These are phyloP conservation scores for Kalmanozyma brasiliensis DNA, from an alignment of 1,284 basidiomycete species.

Conservation along the genomic window DNA sequence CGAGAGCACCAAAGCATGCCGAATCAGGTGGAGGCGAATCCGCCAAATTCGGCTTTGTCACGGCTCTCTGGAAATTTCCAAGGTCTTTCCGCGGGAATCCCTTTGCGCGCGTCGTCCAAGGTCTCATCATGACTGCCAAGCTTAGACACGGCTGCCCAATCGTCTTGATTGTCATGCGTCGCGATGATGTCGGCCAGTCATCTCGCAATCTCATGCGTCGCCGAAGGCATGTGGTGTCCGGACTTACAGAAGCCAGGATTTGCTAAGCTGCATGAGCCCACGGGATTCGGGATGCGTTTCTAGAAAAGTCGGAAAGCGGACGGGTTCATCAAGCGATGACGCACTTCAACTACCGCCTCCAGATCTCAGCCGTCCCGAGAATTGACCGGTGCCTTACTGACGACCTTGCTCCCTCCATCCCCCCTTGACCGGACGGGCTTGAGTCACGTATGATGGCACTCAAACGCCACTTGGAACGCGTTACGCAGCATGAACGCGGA, in stretches of 20 bases:
- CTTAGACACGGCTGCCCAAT: no score
- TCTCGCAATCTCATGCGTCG: no score
- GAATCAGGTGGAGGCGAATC: slow-evolving; percentile 5
- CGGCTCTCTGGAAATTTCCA: neutral
- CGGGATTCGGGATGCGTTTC: neutral
- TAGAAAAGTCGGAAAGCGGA: slow-evolving; percentile 18
- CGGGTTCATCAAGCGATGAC: slow-evolving; percentile 13
- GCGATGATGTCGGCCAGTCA: no score
- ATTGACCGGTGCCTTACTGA: no score
- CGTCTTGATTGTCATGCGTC: no score
- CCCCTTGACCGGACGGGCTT: no score
- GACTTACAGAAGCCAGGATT: slow-evolving; percentile 19
- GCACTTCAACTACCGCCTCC: slow-evolving; percentile 3
- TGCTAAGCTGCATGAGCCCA: slow-evolving; percentile 26
- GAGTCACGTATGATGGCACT: slow-evolving; percentile 39
- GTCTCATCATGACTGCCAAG: neutral
- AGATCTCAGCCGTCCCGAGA: neutral
- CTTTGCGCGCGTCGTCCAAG: neutral
- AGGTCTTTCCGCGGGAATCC: slow-evolving; percentile 12
- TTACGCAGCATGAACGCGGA: no score
- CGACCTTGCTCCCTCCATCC: no score
- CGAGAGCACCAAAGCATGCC: neutral
- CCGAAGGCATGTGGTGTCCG: no score
- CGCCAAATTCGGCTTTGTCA: slow-evolving; percentile 10
- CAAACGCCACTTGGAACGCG: slow-evolving; percentile 34